Conservation (phyloP, 2,329 filamentous ascomycete species). For the Aspergillus chevalieri region DNA sequence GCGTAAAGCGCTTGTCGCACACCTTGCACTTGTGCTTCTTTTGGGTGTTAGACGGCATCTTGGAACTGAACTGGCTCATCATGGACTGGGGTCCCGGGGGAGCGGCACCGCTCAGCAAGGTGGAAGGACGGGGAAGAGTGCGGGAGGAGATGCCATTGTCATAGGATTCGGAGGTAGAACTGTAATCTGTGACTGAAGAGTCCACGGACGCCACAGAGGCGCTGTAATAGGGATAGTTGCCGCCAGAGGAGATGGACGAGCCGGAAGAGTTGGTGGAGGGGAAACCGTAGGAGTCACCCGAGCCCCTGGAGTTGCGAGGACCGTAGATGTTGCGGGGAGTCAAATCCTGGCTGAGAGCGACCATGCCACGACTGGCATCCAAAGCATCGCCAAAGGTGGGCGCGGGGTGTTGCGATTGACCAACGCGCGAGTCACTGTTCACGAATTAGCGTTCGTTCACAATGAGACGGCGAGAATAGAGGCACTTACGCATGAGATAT, state of each 20-base stretch:
- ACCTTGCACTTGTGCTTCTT: slow-evolving; percentile 99
- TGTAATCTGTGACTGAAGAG: slow-evolving; percentile 85
- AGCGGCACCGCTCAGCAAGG: slow-evolving; percentile 54
- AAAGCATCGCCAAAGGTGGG: slow-evolving; percentile 80
- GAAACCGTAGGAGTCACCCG: slow-evolving; percentile 85
- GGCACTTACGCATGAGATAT: slow-evolving; percentile 78
- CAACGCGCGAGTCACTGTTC: slow-evolving; percentile 29
- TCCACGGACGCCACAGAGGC: slow-evolving; percentile 65
- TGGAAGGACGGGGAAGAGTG: slow-evolving; percentile 74
- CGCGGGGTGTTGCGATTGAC: slow-evolving; percentile 45
- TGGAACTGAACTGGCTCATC: slow-evolving; percentile 98
- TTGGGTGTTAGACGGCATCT: slow-evolving; percentile 88
- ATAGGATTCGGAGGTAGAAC: slow-evolving; percentile 77
- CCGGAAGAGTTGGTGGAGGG: slow-evolving; percentile 84
- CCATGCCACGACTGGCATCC: slow-evolving; percentile 89
- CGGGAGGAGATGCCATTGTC: slow-evolving; percentile 67
- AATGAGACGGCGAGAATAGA: background rate
- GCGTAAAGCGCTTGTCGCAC: slow-evolving; percentile 94
- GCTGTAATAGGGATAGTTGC: slow-evolving; percentile 80
- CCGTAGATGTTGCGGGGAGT: slow-evolving; percentile 88
- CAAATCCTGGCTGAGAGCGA: slow-evolving; percentile 87
- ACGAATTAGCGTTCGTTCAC: background rate
- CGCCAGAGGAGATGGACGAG: slow-evolving; percentile 80
- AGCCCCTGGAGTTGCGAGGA: slow-evolving; percentile 59
- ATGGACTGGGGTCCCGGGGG: slow-evolving; percentile 89